Conservation (phyloP, 768 basidiomycete genomes). For the Mycena latifolia region DNA sequence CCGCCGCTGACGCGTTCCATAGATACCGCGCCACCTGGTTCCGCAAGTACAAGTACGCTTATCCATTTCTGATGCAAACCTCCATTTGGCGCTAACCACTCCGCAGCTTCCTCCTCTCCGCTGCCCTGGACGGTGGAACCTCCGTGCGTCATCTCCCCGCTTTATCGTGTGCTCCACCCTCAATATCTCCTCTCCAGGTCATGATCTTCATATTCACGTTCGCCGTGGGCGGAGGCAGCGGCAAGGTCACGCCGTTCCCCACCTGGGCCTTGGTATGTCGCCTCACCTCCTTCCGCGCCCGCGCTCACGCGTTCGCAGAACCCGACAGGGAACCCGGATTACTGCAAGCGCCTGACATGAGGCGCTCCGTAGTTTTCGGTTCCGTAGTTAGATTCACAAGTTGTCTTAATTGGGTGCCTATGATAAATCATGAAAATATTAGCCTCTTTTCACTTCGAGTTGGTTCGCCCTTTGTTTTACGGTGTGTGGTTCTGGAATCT, state of each 20-base stretch:
- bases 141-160: neutral
- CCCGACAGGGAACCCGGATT: conserved; percentile 47
- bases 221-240: conserved; percentile 45
- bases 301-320: conserved; percentile 33
- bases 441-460: no score
- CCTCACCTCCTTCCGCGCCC: neutral
- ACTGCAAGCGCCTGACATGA: conserved; percentile 39
- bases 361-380: no score
- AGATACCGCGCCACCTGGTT: conserved; percentile 51
- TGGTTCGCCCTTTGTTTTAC: no score
- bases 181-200: conserved; percentile 8
- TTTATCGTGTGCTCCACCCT: no score
- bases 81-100: neutral
- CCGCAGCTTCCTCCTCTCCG: conserved; percentile 36
- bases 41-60: conserved; percentile 46
- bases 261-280: conserved; percentile 42
- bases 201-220: conserved; percentile 50
- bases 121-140: conserved; percentile 37
- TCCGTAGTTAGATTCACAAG: no score
- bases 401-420: neutral
- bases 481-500: no score
- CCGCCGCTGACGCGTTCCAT: no score
- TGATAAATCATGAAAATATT: neutral
- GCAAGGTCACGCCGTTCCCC: conserved; percentile 39
- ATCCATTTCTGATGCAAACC: no score